These are phyloP conservation scores for Musa acuminata DNA, from an alignment of 176 grass and related monocot species.

Conservation along the genomic window DNA sequence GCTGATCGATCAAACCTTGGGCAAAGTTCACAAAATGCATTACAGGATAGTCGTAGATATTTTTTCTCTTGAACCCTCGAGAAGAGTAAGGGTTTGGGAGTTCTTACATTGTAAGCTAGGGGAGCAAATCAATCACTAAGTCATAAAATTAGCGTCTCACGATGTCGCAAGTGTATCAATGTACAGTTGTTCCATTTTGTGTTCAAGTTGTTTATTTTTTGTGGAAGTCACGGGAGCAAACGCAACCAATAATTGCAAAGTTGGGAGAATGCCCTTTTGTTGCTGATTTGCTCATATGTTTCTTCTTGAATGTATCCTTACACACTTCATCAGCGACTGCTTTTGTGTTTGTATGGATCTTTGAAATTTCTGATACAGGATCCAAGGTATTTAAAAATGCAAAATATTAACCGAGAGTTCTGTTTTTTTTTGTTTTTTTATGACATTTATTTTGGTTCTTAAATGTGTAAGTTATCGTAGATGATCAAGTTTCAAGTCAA, in stretches of 20 bases:
- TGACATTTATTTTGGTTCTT: no score
- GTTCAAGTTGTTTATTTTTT: neutral
- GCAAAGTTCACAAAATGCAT: neutral
- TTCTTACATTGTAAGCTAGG: neutral
- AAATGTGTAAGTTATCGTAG: no score
- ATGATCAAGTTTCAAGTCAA: no score
- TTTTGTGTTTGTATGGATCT: no score
- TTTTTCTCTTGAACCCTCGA: neutral
- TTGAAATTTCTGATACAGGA: no score
- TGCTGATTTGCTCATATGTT: no score
- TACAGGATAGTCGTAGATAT: neutral
- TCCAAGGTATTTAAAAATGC: no score
- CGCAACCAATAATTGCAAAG: neutral
- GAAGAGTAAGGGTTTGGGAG: neutral
- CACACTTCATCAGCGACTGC: no score
- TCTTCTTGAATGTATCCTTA: no score
- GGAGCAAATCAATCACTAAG: neutral
- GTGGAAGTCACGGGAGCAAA: neutral
- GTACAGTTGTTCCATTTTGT: neutral
- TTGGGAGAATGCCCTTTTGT: no score
- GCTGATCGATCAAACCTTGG: constrained; percentile 26
- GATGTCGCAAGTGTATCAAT: neutral
- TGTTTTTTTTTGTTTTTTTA: no score
- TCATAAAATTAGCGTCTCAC: neutral
- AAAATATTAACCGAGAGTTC: no score